Base-by-base conservation (phyloP, 768 basidiomycete genomes). In the Mrakia frigida region DNA sequence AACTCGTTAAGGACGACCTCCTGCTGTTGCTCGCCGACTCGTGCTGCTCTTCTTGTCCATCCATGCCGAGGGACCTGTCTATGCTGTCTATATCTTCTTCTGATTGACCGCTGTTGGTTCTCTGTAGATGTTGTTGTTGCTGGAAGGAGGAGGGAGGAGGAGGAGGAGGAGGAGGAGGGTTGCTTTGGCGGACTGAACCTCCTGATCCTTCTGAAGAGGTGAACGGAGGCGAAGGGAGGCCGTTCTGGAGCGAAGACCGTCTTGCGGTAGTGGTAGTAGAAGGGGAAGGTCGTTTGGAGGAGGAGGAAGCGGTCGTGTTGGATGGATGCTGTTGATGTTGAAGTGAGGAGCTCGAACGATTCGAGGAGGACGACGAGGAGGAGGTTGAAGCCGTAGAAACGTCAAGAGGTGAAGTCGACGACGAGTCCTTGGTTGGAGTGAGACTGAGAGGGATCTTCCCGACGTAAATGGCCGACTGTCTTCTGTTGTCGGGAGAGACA, bases 141-240 rank as follows among this genome's bases (percentile, higher is more conserved):
- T 37, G 65, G 37, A 18, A 50, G 46, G 46, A 50, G 46, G 46
- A 50, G 2, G 46, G 46, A 50, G 46, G 46, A 50, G 46, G 46
- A 5, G 39, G 11, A 41, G 39, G 39, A 11, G 11, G 39, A 11
- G 10, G 18, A 50, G 46, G 46, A 50, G 46, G 46, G 10, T 50
- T 50, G 39, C 25, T 21, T 37, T 68, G 35, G 6, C 35, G 35
- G 6, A 39, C n/a, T 21, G 63, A 39, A 9, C 65, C 65, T 9
- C 65, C 65, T 21, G 21, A 25, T 35, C 65, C 65, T 39, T 68
- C 65, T 23, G 35, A 39, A 6, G 65, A 68, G 1, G 65, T 68
- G 65, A 68, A 68, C 37, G 65, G 65, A 68, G 65, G 65, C 39
- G 65, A 68, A 68, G 65, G 65, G 9, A 68, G 65, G 21, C 65